Conservation (phyloP, 768 basidiomycete genomes). For the Boletus insuetus region DNA sequence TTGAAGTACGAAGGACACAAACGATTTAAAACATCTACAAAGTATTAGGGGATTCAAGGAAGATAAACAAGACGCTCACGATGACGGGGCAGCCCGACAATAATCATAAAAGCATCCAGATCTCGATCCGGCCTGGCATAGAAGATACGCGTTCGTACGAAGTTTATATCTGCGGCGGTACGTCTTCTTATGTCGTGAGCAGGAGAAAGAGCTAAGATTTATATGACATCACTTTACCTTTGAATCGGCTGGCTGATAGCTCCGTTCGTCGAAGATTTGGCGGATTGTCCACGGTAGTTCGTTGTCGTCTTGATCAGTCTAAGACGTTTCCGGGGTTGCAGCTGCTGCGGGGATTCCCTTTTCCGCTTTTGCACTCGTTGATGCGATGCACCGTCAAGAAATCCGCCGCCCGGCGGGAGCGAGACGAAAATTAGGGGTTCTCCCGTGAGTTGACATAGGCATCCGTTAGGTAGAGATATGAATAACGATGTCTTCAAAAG, state of each 20-base stretch:
- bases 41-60: neutral
- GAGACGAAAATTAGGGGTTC: slow-evolving; percentile 53
- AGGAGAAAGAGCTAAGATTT: neutral
- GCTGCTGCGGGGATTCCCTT: slow-evolving; percentile 12
- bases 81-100: slow-evolving; percentile 63
- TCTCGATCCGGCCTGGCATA: slow-evolving; percentile 60
- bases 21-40: slow-evolving; percentile 64
- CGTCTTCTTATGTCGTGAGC: slow-evolving; percentile 29
- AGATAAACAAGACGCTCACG: slow-evolving; percentile 44
- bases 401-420: slow-evolving; percentile 17
- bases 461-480: slow-evolving; percentile 75
- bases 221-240: slow-evolving; percentile 10
- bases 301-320: slow-evolving; percentile 9
- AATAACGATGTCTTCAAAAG: slow-evolving; percentile 76
- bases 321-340: slow-evolving; percentile 28
- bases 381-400: slow-evolving; percentile 7
- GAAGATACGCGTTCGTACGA: slow-evolving; percentile 60
- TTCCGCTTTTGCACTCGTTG: slow-evolving; percentile 21
- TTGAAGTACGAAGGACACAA: slow-evolving; percentile 44
- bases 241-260: slow-evolving; percentile 14
- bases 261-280: slow-evolving; percentile 5
- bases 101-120: slow-evolving; percentile 47
- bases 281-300: neutral
- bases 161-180: slow-evolving; percentile 48
- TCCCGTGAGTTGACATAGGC: slow-evolving; percentile 82